Evolutionary conservation across 106 monocot genomes (phyloP).

Genomic region (Dendrobium officinale): DNA sequence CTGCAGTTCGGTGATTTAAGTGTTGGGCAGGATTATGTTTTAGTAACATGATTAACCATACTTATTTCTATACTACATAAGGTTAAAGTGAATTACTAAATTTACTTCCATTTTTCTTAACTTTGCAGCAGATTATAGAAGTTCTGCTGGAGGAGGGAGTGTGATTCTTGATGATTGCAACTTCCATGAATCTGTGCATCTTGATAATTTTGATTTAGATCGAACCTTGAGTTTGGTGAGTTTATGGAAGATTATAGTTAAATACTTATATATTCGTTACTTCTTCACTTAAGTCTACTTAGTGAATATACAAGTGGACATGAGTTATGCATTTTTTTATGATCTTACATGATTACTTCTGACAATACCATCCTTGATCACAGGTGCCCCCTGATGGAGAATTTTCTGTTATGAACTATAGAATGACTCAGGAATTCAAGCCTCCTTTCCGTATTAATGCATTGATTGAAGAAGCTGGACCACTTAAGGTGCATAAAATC

Average conservation of each 20-base stretch:
- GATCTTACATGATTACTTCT: neutral
- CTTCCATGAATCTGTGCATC: slow-evolving; percentile 93
- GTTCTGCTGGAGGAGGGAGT: slow-evolving; percentile 66
- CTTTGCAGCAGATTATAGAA: slow-evolving; percentile 57
- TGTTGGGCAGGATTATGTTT: neutral
- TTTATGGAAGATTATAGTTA: slow-evolving; percentile 9
- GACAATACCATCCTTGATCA: slow-evolving; percentile 5
- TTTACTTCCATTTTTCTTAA: neutral
- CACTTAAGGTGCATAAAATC: slow-evolving; percentile 40
- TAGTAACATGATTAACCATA: neutral
- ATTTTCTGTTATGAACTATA: slow-evolving; percentile 96
- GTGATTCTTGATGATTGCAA: slow-evolving; percentile 97
- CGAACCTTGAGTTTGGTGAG: slow-evolving; percentile 77
- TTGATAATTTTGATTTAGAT: slow-evolving; percentile 88
- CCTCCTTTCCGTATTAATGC: slow-evolving; percentile 94
- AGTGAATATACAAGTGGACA: neutral
- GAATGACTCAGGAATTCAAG: slow-evolving; percentile 97
- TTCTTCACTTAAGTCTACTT: neutral
- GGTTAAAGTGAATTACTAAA: neutral
- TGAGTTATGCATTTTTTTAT: neutral
- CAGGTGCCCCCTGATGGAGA: slow-evolving; percentile 96
- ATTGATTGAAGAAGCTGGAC: slow-evolving; percentile 90
- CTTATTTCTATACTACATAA: neutral
- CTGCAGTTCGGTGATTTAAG: neutral
- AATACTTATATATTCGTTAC: neutral